phyloP scores from a whole-genome alignment of 225 moss, liverwort and hornwort genomes.

The Thuidium tamariscinum region DNA sequence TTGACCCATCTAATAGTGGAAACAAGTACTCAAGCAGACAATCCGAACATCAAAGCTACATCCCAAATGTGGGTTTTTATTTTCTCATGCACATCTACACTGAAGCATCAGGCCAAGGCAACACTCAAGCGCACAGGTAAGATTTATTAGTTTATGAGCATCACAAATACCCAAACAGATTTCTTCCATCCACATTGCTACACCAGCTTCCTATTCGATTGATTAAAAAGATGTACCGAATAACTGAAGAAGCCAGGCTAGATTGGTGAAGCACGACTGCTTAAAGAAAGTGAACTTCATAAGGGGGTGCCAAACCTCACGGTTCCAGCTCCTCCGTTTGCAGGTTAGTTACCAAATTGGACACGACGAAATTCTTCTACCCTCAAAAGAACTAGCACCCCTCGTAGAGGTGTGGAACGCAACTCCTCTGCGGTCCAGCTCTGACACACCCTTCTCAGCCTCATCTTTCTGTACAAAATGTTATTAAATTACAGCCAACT shows the following conservation, averaged over 20 bases:
- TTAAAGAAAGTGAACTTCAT: neutral
- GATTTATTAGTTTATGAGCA: neutral
- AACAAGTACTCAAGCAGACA: neutral
- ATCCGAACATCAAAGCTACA: neutral
- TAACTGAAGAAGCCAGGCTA: neutral
- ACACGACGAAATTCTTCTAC: neutral
- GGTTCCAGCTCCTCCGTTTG: neutral
- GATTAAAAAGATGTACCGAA: neutral
- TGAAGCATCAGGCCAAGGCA: neutral
- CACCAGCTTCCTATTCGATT: neutral
- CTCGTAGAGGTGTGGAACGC: neutral
- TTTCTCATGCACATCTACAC: neutral
- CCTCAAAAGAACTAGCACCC: neutral
- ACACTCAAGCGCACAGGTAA: neutral
- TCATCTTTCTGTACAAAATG: neutral
- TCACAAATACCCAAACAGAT: neutral
- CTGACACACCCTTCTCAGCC: neutral
- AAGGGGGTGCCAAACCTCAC: neutral
- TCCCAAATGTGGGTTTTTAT: neutral
- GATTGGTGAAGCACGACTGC: neutral
- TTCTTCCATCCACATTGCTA: neutral
- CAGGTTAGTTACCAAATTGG: neutral
- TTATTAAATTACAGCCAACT: conserved; percentile 17
- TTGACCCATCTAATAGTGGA: neutral
- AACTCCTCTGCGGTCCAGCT: neutral